Evolutionary conservation across 768 basidiomycete species (phyloP).

Genomic region (Naganishia antarctica): DNA sequence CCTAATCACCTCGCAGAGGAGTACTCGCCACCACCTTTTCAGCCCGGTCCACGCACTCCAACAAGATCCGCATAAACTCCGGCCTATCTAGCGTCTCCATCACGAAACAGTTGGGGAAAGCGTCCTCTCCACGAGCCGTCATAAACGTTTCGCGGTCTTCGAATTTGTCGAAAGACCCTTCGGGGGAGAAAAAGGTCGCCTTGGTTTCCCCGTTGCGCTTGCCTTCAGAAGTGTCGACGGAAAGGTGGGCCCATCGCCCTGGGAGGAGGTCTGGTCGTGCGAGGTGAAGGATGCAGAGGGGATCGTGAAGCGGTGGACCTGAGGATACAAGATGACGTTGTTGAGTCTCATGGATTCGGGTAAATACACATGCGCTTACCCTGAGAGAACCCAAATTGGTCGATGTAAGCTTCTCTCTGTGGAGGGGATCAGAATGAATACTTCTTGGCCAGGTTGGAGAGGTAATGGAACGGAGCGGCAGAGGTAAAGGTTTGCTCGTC

Average conservation of each 20-base stretch:
- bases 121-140: neutral
- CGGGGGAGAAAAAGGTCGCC: conserved; percentile 21
- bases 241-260: conserved; percentile 18
- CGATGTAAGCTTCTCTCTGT: conserved; percentile 26
- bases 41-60: conserved; percentile 21
- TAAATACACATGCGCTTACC: conserved; percentile 22
- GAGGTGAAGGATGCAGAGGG: conserved; percentile 21
- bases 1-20: neutral
- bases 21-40: conserved; percentile 18
- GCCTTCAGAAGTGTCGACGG: conserved; percentile 9
- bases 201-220: conserved; percentile 21
- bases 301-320: conserved; percentile 28
- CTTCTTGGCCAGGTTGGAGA: neutral
- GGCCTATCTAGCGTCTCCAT: conserved; percentile 17
- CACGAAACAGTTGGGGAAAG: conserved; percentile 16
- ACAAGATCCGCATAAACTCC: conserved; percentile 23
- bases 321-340: neutral
- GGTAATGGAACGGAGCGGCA: neutral
- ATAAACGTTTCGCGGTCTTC: neutral
- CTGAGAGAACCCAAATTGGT: conserved; percentile 19
- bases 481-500: no score
- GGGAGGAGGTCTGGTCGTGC: conserved; percentile 13
- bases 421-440: neutral
- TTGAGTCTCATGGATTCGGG: neutral
- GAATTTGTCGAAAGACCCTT: neutral